Percentiles rank a stretch among this genome's conserved stretches.
Conservation (phyloP, 148 eudicot genomes). For the Camellia japonica region DNA sequence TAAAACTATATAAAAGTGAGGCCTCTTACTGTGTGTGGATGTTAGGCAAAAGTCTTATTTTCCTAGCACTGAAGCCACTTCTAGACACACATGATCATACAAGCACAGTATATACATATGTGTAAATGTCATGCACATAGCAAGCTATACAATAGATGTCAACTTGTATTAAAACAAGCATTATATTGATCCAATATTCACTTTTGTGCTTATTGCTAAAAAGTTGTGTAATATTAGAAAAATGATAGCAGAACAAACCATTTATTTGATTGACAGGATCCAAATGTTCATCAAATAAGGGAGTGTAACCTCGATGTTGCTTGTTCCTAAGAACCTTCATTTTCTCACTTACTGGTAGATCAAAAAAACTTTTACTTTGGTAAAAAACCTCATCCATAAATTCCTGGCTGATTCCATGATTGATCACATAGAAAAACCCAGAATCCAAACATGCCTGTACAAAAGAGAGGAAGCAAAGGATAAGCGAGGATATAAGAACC, state of each 20-base stretch:
- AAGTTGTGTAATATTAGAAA: neutral
- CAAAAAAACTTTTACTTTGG: conserved; percentile 74
- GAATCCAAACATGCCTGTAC: conserved; percentile 86
- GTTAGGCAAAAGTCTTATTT: no score
- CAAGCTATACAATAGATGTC: neutral
- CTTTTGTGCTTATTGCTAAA: neutral
- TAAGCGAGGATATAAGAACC: neutral
- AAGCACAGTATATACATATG: neutral
- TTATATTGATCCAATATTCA: neutral
- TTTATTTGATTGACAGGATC: conserved; percentile 76
- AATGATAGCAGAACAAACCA: conserved; percentile 39
- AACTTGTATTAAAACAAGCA: neutral
- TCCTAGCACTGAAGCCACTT: no score
- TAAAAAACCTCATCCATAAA: conserved; percentile 84
- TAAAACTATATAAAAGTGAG: no score
- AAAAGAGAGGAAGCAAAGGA: neutral
- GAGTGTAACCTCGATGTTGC: conserved; percentile 87
- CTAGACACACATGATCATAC: no score
- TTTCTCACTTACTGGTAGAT: conserved; percentile 69
- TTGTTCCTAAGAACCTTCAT: conserved; percentile 83
- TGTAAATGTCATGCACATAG: neutral
- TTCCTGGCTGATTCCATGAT: conserved; percentile 85
- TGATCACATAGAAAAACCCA: conserved; percentile 89
- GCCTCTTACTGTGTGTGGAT: no score
- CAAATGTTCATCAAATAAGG: conserved; percentile 72